A percentile compares a stretch with the other conserved stretches of the same genome.
These are phyloP conservation scores for Galeopsis tetrahit DNA, from an alignment of 257 asterid genomes.

Conservation along the genomic window DNA sequence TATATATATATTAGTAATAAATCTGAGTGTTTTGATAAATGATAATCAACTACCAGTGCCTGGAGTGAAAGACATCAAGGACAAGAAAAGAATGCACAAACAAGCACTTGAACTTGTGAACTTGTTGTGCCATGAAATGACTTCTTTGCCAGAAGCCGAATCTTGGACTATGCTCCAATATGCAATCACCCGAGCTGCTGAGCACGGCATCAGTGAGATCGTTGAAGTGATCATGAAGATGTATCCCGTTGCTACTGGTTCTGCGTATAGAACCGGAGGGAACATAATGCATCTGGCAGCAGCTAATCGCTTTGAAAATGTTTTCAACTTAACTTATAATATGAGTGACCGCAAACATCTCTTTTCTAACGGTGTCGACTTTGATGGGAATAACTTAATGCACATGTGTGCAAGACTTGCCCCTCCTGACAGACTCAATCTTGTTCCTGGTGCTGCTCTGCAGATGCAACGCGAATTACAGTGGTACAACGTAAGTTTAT, in stretches of 20 bases:
- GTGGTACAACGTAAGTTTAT: constrained; percentile 31
- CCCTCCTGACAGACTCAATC: constrained; percentile 24
- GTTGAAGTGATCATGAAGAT: constrained; percentile 20
- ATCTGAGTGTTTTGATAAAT: neutral
- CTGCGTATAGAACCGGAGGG: neutral
- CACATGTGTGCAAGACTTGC: constrained; percentile 18
- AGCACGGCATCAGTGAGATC: constrained; percentile 25
- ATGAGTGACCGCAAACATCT: neutral
- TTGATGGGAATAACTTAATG: neutral
- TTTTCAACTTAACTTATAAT: constrained; percentile 25
- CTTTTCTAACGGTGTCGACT: neutral
- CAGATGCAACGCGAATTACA: constrained; percentile 38
- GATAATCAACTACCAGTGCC: constrained; percentile 1
- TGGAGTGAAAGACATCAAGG: neutral
- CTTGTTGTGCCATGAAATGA: neutral
- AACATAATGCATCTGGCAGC: constrained; percentile 23
- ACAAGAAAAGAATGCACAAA: neutral
- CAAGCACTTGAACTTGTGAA: neutral
- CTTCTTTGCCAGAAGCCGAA: neutral
- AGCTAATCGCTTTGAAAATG: constrained; percentile 21
- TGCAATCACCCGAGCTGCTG: neutral
- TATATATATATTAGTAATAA: too few relatives aligned
- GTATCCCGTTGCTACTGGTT: neutral
- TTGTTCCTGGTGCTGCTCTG: constrained; percentile 27
- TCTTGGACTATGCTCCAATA: neutral